These are phyloP conservation scores for Trifolium repens DNA, from an alignment of 306 rosid species.

Conservation along the genomic window DNA sequence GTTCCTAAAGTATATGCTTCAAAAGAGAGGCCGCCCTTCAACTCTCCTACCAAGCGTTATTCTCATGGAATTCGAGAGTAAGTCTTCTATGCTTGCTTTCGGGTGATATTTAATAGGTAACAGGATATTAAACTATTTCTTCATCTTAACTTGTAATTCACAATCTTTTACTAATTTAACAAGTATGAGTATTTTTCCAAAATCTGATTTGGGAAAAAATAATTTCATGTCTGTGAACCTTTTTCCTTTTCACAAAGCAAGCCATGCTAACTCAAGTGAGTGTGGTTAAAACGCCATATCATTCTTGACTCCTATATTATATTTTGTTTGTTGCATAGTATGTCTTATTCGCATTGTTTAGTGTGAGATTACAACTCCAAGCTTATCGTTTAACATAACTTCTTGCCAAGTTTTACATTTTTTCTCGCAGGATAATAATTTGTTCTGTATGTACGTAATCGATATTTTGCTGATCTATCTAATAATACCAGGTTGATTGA, in stretches of 20 bases:
- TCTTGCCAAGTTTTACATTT: neutral
- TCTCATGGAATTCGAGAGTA: slow-evolving; percentile 84
- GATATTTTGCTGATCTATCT: slow-evolving; percentile 20
- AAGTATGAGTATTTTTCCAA: too few species aligned
- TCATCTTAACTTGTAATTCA: too few species aligned
- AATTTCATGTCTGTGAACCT: neutral
- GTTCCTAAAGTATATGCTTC: slow-evolving; percentile 70
- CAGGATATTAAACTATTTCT: too few species aligned
- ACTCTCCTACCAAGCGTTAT: slow-evolving; percentile 73
- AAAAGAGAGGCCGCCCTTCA: slow-evolving; percentile 81
- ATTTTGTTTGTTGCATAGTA: neutral
- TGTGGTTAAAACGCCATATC: neutral
- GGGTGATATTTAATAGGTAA: slow-evolving; percentile 5
- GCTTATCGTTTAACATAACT: slow-evolving; percentile 9
- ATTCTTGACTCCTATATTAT: neutral
- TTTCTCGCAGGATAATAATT: slow-evolving; percentile 25
- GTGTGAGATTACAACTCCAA: neutral
- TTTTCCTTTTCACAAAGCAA: too few species aligned
- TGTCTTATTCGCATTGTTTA: neutral
- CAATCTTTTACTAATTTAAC: too few species aligned
- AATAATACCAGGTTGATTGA: slow-evolving; percentile 70
- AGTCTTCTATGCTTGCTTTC: slow-evolving; percentile 42
- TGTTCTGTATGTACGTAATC: neutral
- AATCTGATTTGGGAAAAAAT: too few species aligned
- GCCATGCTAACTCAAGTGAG: neutral